These are phyloP conservation scores for Gossypium anomalum DNA, from an alignment of 345 rosid genomes.

Conservation along the genomic window DNA sequence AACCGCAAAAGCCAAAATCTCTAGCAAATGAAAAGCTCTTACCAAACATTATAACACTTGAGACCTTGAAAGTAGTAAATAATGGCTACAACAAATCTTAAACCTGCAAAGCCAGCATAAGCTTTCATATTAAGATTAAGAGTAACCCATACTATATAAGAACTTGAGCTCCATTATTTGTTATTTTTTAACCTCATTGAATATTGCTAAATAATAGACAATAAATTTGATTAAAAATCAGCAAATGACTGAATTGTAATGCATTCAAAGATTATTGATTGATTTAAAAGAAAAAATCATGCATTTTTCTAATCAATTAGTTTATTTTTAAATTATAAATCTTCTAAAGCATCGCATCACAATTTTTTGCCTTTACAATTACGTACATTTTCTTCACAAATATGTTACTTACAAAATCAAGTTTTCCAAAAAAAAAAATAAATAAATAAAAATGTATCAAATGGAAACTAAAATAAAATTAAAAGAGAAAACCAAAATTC, in stretches of 20 bases:
- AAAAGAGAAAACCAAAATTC: not conserved
- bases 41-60: constrained; percentile 41
- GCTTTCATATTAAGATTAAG: not conserved
- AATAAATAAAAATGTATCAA: not conserved
- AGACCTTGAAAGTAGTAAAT: not conserved
- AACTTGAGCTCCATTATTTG: not conserved
- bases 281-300: not conserved
- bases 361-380: not conserved
- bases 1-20: constrained; percentile 85
- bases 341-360: not conserved
- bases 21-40: constrained; percentile 50
- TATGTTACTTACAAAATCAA: not conserved
- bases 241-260: not conserved
- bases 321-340: not conserved
- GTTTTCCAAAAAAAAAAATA: not conserved
- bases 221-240: not conserved
- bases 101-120: constrained; percentile 30
- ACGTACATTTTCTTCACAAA: not conserved
- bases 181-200: not conserved
- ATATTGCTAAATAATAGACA: not conserved
- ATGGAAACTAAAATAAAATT: not conserved
- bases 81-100: constrained; percentile 15
- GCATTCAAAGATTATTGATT: not conserved
- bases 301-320: not conserved
- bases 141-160: not conserved